Conservation (phyloP, 2,329 filamentous ascomycete genomes). For the Sarocladium oryzae region DNA sequence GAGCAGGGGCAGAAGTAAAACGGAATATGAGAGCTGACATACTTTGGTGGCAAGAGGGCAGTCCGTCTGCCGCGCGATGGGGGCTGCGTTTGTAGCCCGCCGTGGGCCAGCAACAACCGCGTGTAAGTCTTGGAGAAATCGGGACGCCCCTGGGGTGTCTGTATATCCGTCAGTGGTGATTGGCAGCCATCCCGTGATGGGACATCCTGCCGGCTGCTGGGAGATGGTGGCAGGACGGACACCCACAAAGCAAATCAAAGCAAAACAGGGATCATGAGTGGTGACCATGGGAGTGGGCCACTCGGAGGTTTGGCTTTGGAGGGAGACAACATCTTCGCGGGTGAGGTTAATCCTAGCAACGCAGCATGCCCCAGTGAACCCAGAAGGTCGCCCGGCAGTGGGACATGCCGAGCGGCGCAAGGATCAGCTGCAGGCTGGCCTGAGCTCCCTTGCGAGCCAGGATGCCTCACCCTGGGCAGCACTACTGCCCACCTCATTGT, state of each 20-base stretch:
- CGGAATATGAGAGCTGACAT: background rate
- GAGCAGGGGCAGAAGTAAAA: background rate
- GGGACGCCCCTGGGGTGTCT: background rate
- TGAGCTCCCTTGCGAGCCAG: conserved; percentile 2
- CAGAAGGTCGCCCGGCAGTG: conserved; percentile 5
- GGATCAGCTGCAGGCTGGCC: conserved; percentile 6
- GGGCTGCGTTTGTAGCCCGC: background rate
- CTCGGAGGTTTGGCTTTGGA: conserved; percentile 8
- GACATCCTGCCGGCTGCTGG: conserved; percentile 6
- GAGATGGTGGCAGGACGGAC: background rate
- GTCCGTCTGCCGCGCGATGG: background rate
- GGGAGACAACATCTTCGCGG: conserved; percentile 1
- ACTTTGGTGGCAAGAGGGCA: too few relatives aligned
- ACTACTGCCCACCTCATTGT: too few relatives aligned
- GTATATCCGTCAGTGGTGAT: conserved; percentile 7
- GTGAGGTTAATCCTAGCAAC: background rate
- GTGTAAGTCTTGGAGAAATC: conserved; percentile 4
- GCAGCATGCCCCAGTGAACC: background rate
- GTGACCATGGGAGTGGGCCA: background rate
- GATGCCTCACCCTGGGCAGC: background rate
- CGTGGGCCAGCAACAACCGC: background rate
- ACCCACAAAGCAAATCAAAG: conserved; percentile 8
- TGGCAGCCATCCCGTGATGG: conserved; percentile 5
- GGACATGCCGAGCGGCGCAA: conserved; percentile 9
- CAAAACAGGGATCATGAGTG: conserved; percentile 6